phyloP scores from a whole-genome alignment of 306 rosid species.

The Acacia melanoxylon region DNA sequence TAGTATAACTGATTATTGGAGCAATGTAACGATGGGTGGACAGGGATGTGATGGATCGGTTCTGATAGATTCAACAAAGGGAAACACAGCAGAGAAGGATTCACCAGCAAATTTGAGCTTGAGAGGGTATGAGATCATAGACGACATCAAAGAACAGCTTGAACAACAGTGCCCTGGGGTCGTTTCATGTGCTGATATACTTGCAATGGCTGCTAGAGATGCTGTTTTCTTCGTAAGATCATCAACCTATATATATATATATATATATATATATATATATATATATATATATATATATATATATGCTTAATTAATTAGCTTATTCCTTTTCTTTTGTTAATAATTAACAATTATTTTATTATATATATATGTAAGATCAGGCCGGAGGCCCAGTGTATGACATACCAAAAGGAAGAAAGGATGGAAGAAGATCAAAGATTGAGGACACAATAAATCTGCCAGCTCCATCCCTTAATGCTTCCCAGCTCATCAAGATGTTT shows the following conservation, averaged over 20 bases:
- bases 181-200: slow-evolving; percentile 84
- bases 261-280: neutral
- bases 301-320: neutral
- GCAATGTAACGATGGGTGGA: neutral
- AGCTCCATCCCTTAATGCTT: slow-evolving; percentile 62
- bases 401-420: slow-evolving; percentile 74
- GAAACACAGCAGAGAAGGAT: slow-evolving; percentile 80
- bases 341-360: neutral
- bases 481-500: slow-evolving; percentile 60
- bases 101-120: slow-evolving; percentile 85
- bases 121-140: slow-evolving; percentile 79
- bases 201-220: slow-evolving; percentile 78
- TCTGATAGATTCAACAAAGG: slow-evolving; percentile 66
- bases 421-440: slow-evolving; percentile 76
- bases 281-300: neutral
- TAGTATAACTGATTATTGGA: neutral
- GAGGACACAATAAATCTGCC: slow-evolving; percentile 75
- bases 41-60: slow-evolving; percentile 88
- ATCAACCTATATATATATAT: neutral
- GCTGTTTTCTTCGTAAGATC: slow-evolving; percentile 65
- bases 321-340: neutral
- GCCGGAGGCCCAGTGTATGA: slow-evolving; percentile 83
- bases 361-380: slow-evolving; percentile 29
- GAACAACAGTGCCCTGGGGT: slow-evolving; percentile 70
- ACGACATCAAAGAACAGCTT: slow-evolving; percentile 63